A percentile compares a stretch with the other conserved stretches of the same genome.
Conservation (phyloP, 1,139 yeast species). For the Wickerhamomyces sp. region DNA sequence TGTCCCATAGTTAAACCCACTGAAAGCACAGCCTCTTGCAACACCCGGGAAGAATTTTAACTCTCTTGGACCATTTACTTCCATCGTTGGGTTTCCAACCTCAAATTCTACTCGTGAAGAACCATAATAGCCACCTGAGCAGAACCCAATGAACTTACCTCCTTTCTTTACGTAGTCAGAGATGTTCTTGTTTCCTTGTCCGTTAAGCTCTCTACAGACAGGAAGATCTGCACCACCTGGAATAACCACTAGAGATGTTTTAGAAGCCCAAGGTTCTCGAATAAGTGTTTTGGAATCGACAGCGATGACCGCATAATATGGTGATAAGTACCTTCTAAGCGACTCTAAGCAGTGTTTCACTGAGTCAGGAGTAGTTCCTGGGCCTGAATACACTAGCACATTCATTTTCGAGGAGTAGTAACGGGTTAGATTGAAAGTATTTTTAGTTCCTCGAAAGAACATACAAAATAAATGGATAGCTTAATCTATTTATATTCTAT, state of each 20-base stretch:
- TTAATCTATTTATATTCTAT: no score
- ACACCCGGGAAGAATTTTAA: constrained; percentile 76
- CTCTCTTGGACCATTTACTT: constrained; percentile 83
- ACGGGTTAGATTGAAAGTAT: background rate
- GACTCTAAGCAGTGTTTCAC: constrained; percentile 82
- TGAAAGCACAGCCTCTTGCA: constrained; percentile 75
- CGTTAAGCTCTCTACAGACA: constrained; percentile 61
- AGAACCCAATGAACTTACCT: constrained; percentile 79
- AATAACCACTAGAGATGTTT: constrained; percentile 73
- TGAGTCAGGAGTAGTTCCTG: constrained; percentile 84
- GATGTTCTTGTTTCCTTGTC: constrained; percentile 60
- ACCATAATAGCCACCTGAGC: constrained; percentile 96
- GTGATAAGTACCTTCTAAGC: constrained; percentile 70
- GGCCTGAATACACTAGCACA: constrained; percentile 74
- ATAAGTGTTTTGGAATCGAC: constrained; percentile 59
- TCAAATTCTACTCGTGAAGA: constrained; percentile 80
- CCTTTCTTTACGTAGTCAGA: constrained; percentile 65
- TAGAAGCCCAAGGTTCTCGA: constrained; percentile 84
- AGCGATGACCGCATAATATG: constrained; percentile 80
- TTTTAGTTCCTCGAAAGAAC: background rate
- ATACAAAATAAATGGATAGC: background rate
- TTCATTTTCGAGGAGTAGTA: constrained; percentile 54
- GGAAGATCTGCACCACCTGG: constrained; percentile 99
- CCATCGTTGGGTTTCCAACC: constrained; percentile 61
- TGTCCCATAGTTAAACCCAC: constrained; percentile 75